phyloP scores from a whole-genome alignment of 2,329 filamentous ascomycete species.

The Exophiala lecanii-corni region DNA sequence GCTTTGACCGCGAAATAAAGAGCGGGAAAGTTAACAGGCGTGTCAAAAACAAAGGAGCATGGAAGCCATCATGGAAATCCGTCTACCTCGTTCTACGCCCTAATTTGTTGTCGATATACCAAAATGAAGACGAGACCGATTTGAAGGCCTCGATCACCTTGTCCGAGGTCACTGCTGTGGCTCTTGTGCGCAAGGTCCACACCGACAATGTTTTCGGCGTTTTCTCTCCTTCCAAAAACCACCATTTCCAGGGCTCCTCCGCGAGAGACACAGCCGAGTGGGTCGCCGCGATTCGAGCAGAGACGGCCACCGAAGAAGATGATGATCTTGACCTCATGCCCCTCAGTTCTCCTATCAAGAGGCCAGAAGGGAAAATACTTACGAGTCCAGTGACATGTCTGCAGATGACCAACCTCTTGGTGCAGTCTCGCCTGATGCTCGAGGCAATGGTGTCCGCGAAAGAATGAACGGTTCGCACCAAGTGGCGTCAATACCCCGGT shows the following conservation, averaged over 20 bases:
- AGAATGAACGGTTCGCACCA: conserved; percentile 13
- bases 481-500: conserved; percentile 21
- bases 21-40: conserved; percentile 80
- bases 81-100: conserved; percentile 86
- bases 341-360: conserved; percentile 24
- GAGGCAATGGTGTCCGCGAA: conserved; percentile 7
- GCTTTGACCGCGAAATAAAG: conserved; percentile 91
- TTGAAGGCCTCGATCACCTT: conserved; percentile 83
- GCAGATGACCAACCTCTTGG: conserved; percentile 34
- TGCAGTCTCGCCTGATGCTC: conserved; percentile 34
- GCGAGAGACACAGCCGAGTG: conserved; percentile 76
- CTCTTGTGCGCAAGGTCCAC: conserved; percentile 81
- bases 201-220: conserved; percentile 84
- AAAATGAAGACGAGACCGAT: conserved; percentile 82
- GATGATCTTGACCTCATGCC: conserved; percentile 69
- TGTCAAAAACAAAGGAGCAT: conserved; percentile 71
- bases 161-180: conserved; percentile 85
- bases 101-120: conserved; percentile 87
- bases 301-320: conserved; percentile 81
- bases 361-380: conserved; percentile 33
- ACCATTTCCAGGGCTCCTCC: conserved; percentile 74
- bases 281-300: conserved; percentile 73
- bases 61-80: conserved; percentile 76
- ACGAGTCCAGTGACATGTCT: conserved; percentile 38
- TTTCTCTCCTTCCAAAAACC: conserved; percentile 87